Base-by-base conservation (phyloP, 1,139 yeast species). In the Yamadazyma blattariae region DNA sequence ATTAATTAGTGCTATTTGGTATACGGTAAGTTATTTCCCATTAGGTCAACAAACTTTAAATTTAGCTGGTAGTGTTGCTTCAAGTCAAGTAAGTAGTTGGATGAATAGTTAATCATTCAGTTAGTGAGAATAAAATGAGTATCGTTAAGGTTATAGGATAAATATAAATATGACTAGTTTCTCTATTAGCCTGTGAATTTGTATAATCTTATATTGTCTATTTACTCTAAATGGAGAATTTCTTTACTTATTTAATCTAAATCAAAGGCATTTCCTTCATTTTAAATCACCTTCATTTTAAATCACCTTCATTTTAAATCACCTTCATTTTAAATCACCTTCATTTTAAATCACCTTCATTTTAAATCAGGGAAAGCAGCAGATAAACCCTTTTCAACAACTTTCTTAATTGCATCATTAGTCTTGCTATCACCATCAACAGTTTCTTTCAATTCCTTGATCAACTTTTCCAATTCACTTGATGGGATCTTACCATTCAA, bases 21-120 rank as follows among this genome's bases (percentile, higher is more conserved):
- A 78, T 50, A 70, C 82, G 0, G 73, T 78, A 5, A 77, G 84
- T 45, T 79, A 79, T 51, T 78, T 79, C 56, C 84, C 85, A 3
- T 59, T 74, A 62, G 84, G 84, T 2, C 64, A 68, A 30, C 79
- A 72, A 37, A 78, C 83, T 0, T 57, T 79, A 35, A 66, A 64
- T 39, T 52, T 78, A 36, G 79, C 82, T 0, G 65, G 78, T 3
- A 61, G 61, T 16, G 76, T 77, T 9, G 84, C 84, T 4, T 57
- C 79, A 36, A 59, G 67, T 27, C 83, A 77, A 48, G 82, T 76
- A 1, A 82, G 77, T 41, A 64, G 67, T 30, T 79, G 85, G 85
- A 64, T 78, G 30, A 73, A 64, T 36, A 51, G 64, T 19, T 72
- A 49, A 24, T n/a, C n/a, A n/a, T n/a, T n/a, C n/a, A n/a, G n/a